Evolutionary conservation across 768 basidiomycete genomes (phyloP).

Genomic region (Lentinula lateritia): DNA sequence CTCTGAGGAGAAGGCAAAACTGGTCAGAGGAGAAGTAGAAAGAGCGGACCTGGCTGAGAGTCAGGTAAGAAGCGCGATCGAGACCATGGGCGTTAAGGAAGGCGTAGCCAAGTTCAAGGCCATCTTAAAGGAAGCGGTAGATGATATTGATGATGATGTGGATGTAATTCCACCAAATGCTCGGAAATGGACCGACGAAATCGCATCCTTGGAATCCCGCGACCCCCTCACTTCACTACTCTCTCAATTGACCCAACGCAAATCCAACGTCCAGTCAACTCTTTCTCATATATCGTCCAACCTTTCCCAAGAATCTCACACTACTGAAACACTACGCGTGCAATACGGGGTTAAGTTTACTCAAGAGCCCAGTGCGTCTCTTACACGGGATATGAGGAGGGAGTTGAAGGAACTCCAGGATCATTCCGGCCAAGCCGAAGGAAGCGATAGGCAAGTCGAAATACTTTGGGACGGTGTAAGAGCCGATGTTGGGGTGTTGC

Average conservation of each 20-base stretch:
- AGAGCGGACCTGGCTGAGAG: slow-evolving; percentile 78
- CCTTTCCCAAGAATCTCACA: slow-evolving; percentile 76
- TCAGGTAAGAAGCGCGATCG: slow-evolving; percentile 73
- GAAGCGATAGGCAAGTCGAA: slow-evolving; percentile 73
- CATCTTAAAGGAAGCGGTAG: slow-evolving; percentile 62
- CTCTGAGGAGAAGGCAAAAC: slow-evolving; percentile 97
- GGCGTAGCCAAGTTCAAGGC: slow-evolving; percentile 63
- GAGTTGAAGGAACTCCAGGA: slow-evolving; percentile 74
- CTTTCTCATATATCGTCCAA: slow-evolving; percentile 60
- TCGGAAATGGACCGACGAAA: slow-evolving; percentile 69
- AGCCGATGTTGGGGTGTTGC: slow-evolving; percentile 57
- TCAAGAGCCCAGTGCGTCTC: slow-evolving; percentile 73
- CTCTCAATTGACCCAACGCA: slow-evolving; percentile 51
- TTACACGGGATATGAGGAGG: slow-evolving; percentile 65
- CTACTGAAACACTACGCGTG: slow-evolving; percentile 85
- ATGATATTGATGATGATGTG: slow-evolving; percentile 54
- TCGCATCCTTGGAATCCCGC: slow-evolving; percentile 59
- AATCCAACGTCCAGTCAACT: slow-evolving; percentile 49
- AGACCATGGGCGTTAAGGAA: slow-evolving; percentile 74
- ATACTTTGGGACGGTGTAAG: slow-evolving; percentile 67
- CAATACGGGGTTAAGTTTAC: slow-evolving; percentile 86
- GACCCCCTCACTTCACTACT: slow-evolving; percentile 66
- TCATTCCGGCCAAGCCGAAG: slow-evolving; percentile 69
- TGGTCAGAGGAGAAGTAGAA: slow-evolving; percentile 86
- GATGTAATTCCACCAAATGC: slow-evolving; percentile 48